Evolutionary conservation across 768 basidiomycete genomes (phyloP).

Genomic region (Serendipita vermifera): DNA sequence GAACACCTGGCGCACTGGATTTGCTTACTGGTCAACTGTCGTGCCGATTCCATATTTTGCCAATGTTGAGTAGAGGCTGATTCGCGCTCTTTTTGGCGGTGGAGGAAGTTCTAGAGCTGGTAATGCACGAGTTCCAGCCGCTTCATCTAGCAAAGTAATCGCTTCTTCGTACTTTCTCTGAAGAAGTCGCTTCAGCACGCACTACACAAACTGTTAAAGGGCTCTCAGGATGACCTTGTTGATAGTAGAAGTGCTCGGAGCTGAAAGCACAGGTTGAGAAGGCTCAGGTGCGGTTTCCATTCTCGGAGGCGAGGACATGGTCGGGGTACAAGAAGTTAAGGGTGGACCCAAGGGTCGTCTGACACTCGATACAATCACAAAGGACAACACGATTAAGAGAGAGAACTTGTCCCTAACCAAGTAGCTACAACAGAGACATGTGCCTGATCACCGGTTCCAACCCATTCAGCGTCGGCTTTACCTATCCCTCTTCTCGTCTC

Average conservation of each 20-base stretch:
- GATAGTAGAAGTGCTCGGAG: neutral
- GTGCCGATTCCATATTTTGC: slow-evolving; percentile 61
- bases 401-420: slow-evolving; percentile 1
- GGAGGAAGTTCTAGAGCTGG: slow-evolving; percentile 25
- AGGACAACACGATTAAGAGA: slow-evolving; percentile 6
- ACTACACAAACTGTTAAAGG: neutral
- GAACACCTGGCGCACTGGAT: slow-evolving; percentile 20
- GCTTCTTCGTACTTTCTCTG: slow-evolving; percentile 5
- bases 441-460: neutral
- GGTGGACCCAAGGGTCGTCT: too few relatives aligned
- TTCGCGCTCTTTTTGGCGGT: slow-evolving; percentile 43
- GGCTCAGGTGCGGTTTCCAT: neutral
- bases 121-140: neutral
- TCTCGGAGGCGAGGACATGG: neutral
- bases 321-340: neutral
- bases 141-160: neutral
- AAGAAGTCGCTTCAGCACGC: neutral
- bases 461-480: neutral
- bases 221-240: neutral
- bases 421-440: slow-evolving; percentile 11
- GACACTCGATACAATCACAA: too few relatives aligned
- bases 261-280: neutral
- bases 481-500: neutral
- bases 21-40: slow-evolving; percentile 21
- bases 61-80: slow-evolving; percentile 62